These are phyloP conservation scores for Tulasnella sp. DNA, from an alignment of 768 basidiomycete genomes.

Conservation along the genomic window DNA sequence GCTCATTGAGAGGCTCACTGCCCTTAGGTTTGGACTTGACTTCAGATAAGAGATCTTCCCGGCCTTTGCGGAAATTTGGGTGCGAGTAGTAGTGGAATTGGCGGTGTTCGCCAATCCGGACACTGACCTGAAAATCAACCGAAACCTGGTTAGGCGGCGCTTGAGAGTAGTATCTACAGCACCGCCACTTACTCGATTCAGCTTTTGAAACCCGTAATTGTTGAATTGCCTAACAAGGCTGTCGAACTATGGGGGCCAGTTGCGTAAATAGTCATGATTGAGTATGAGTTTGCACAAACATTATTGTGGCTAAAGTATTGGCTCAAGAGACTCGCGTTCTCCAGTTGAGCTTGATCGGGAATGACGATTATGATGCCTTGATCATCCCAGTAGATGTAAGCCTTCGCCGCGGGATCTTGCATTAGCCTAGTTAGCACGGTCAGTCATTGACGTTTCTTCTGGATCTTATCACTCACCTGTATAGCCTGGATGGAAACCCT, in stretches of 20 bases:
- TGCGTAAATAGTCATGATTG: not conserved
- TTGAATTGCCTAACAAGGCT: not conserved
- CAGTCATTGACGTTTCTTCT: not conserved
- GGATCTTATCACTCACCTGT: conserved; percentile 37
- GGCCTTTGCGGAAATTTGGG: not conserved
- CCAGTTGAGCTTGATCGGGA: not conserved
- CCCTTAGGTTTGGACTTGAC: not conserved
- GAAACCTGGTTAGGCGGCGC: not conserved
- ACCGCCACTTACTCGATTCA: not conserved
- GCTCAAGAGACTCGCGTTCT: not conserved
- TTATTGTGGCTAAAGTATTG: not conserved
- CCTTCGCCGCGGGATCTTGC: not conserved
- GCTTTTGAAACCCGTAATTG: not conserved
- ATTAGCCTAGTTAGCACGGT: not conserved
- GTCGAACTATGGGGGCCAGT: not conserved
- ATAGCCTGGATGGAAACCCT: conserved; percentile 87
- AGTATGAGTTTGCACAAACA: not conserved
- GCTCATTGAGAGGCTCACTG: not conserved
- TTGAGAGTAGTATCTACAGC: too few species aligned
- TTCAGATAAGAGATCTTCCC: not conserved
- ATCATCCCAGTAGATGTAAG: not conserved
- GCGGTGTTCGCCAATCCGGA: not conserved
- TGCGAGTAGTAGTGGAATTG: not conserved
- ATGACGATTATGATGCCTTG: not conserved
- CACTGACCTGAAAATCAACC: too few species aligned